phyloP scores from a whole-genome alignment of 441 rosid species.

The Gossypium gossypioides region DNA sequence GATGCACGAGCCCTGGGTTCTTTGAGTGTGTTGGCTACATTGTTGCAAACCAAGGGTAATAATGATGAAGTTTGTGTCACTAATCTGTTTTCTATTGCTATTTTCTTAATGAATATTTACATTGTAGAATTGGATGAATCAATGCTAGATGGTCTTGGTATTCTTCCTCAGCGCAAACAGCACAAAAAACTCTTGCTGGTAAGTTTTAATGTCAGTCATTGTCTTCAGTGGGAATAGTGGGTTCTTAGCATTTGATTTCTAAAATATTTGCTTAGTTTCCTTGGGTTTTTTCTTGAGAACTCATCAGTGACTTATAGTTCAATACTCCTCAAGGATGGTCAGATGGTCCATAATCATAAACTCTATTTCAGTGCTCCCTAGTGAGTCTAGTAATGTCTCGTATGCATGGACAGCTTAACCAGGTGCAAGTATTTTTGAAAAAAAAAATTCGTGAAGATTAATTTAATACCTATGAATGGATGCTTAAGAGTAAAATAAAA shows the following conservation, averaged over 20 bases:
- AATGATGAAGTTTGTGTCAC: conserved; percentile 20
- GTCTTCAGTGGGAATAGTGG: background rate
- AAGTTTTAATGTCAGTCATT: conserved; percentile 24
- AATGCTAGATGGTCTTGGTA: conserved; percentile 96
- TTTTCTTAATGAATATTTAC: conserved; percentile 25
- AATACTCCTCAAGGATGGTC: background rate
- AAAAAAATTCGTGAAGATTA: background rate
- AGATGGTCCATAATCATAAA: background rate
- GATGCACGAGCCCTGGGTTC: conserved; percentile 79
- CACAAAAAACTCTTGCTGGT: conserved; percentile 93
- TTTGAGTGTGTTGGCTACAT: conserved; percentile 76
- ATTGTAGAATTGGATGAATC: conserved; percentile 83
- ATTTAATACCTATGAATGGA: background rate
- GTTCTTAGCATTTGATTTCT: background rate
- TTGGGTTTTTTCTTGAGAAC: background rate
- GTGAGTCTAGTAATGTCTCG: background rate
- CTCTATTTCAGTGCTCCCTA: background rate
- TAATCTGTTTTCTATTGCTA: conserved; percentile 6
- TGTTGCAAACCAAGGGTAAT: conserved; percentile 98
- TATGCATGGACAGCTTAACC: background rate
- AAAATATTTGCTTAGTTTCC: background rate
- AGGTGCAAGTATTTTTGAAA: background rate
- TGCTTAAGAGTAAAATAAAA: background rate
- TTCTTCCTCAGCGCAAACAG: conserved; percentile 94
- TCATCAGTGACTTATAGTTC: background rate